phyloP scores from a whole-genome alignment of 1,284 basidiomycete genomes.

The Fomitopsis palustris region DNA sequence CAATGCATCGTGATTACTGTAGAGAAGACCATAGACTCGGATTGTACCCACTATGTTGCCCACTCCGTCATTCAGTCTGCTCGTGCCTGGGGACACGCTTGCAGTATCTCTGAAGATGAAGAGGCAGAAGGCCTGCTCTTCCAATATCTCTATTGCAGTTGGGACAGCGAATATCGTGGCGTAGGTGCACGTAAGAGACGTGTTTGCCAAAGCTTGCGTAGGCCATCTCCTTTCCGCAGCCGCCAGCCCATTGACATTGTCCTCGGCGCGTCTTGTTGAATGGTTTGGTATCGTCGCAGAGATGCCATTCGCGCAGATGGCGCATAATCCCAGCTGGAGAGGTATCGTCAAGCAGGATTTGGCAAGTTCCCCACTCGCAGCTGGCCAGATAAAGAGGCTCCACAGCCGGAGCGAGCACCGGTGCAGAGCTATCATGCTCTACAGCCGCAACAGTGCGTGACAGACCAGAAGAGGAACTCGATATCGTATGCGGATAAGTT shows the following conservation, averaged over 20 bases:
- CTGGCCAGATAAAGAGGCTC: not conserved
- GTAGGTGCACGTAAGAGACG: constrained; percentile 7
- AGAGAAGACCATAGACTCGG: not conserved
- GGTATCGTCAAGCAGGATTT: constrained; percentile 7
- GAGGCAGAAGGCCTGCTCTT: constrained; percentile 1
- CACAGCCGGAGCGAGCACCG: not conserved
- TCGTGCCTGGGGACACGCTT: not conserved
- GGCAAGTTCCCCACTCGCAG: not conserved
- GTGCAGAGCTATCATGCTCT: not conserved
- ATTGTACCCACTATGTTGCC: not conserved
- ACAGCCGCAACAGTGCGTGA: not conserved
- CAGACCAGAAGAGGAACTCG: not conserved
- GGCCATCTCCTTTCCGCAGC: constrained; percentile 9
- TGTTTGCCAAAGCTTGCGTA: constrained; percentile 11
- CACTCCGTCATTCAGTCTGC: too few species aligned
- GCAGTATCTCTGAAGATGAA: constrained; percentile 5
- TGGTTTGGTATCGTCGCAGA: not conserved
- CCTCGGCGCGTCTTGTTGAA: constrained; percentile 4
- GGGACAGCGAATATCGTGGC: constrained; percentile 1
- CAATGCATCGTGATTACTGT: too few species aligned
- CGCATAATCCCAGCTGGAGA: constrained; percentile 7
- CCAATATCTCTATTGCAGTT: constrained; percentile 6
- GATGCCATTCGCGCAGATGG: constrained; percentile 6
- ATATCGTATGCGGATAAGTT: too few species aligned
- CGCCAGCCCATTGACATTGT: constrained; percentile 3